Evolutionary conservation across 805 yeast species (phyloP).

Genomic region (Saccharomycopsis microspora): DNA sequence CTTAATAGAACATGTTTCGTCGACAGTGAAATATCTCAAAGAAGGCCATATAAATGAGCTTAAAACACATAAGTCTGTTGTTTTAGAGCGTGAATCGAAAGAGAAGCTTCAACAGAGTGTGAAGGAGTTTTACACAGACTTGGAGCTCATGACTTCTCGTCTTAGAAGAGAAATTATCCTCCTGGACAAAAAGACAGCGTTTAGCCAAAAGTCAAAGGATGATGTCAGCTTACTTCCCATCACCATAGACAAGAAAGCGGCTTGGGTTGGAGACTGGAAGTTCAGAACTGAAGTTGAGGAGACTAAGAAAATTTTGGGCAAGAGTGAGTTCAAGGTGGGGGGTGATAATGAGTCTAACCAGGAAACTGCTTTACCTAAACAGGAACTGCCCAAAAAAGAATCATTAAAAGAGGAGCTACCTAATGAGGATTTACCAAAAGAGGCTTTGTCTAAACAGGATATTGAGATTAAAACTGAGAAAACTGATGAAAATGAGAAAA

Average conservation of each 20-base stretch:
- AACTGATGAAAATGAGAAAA: too few species aligned
- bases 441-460: too few species aligned
- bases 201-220: conserved; percentile 31
- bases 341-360: too few species aligned
- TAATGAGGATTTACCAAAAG: too few species aligned
- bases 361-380: too few species aligned
- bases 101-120: conserved; percentile 33
- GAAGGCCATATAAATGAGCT: conserved; percentile 22
- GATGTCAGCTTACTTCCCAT: conserved; percentile 54
- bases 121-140: conserved; percentile 36
- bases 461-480: too few species aligned
- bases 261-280: conserved; percentile 51
- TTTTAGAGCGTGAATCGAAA: conserved; percentile 20
- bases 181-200: conserved; percentile 49
- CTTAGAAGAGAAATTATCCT: conserved; percentile 56
- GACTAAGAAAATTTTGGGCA: conserved; percentile 21
- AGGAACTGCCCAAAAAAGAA: too few species aligned
- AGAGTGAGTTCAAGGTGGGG: not conserved
- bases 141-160: conserved; percentile 47
- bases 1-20: conserved; percentile 37
- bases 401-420: too few species aligned
- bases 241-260: conserved; percentile 57
- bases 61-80: conserved; percentile 6
- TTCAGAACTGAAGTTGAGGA: conserved; percentile 34
- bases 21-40: conserved; percentile 31